Conservation (phyloP, 805 yeast species). For the Suhomyces emberorum region DNA sequence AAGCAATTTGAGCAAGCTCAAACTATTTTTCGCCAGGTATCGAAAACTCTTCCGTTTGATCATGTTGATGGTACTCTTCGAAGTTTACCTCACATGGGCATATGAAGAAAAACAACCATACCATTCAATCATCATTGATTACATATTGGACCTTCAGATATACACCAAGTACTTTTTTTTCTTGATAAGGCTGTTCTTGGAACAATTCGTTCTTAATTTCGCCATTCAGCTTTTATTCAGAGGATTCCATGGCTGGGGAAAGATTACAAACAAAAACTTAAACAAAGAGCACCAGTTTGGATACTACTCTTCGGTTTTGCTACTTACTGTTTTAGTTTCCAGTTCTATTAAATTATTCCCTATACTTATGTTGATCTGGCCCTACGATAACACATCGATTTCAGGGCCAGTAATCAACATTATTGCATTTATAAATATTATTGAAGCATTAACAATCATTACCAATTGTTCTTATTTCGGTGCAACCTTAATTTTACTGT, state of each 20-base stretch:
- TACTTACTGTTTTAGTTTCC: slow-evolving; percentile 70
- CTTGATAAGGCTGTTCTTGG: slow-evolving; percentile 48
- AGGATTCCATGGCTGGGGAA: slow-evolving; percentile 19
- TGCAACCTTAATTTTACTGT: slow-evolving; percentile 13
- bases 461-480: slow-evolving; percentile 16
- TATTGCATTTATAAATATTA: slow-evolving; percentile 57
- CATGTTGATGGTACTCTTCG: slow-evolving; percentile 69
- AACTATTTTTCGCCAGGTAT: slow-evolving; percentile 14
- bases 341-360: slow-evolving; percentile 83
- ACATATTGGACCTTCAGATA: slow-evolving; percentile 32
- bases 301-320: slow-evolving; percentile 43
- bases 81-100: slow-evolving; percentile 91
- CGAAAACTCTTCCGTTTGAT: slow-evolving; percentile 42
- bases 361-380: slow-evolving; percentile 93
- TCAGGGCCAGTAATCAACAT: slow-evolving; percentile 58
- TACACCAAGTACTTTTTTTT: slow-evolving; percentile 55
- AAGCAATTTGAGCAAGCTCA: background rate
- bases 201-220: slow-evolving; percentile 40
- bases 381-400: slow-evolving; percentile 73
- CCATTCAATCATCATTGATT: slow-evolving; percentile 22
- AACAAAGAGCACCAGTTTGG: slow-evolving; percentile 27
- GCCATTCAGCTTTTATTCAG: slow-evolving; percentile 27
- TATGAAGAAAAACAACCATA: slow-evolving; percentile 63
- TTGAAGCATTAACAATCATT: slow-evolving; percentile 49
- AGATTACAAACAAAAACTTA: slow-evolving; percentile 14